Conservation (phyloP, 495 filamentous ascomycete genomes). For the Haplographium delicatum region DNA sequence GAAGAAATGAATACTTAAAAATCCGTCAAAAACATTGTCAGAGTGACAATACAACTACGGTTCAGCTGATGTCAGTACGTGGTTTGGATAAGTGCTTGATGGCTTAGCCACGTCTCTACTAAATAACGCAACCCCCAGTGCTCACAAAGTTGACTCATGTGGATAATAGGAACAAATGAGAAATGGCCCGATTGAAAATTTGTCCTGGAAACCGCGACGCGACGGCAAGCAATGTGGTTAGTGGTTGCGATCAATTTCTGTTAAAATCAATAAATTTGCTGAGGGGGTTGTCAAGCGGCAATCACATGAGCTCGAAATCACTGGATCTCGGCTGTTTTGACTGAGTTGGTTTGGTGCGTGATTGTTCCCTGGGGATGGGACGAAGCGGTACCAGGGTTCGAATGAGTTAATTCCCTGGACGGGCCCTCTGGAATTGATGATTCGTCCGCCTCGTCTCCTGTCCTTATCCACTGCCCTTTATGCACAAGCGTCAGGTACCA, state of each 20-base stretch:
- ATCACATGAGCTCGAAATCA: neutral
- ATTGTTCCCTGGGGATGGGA: too few species aligned
- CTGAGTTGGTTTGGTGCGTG: too few species aligned
- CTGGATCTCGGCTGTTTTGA: neutral
- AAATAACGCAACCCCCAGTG: too few species aligned
- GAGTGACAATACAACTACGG: too few species aligned
- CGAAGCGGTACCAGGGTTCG: neutral
- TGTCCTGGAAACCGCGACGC: neutral
- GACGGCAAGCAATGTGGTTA: too few species aligned
- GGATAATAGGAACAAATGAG: neutral
- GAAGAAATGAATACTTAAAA: too few species aligned
- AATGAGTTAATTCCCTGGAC: neutral
- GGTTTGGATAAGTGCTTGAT: neutral
- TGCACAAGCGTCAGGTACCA: conserved; percentile 17
- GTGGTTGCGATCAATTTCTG: too few species aligned
- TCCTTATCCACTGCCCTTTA: neutral
- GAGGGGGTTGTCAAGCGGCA: neutral
- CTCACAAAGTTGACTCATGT: neutral
- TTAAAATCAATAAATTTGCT: too few species aligned
- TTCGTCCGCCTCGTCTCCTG: neutral
- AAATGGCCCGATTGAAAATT: neutral
- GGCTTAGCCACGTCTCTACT: too few species aligned
- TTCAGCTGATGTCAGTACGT: too few species aligned
- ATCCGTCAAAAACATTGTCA: too few species aligned
- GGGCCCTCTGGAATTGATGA: neutral